Conservation (phyloP, 2,329 filamentous ascomycete genomes). For the Aurifilum marmelostoma region DNA sequence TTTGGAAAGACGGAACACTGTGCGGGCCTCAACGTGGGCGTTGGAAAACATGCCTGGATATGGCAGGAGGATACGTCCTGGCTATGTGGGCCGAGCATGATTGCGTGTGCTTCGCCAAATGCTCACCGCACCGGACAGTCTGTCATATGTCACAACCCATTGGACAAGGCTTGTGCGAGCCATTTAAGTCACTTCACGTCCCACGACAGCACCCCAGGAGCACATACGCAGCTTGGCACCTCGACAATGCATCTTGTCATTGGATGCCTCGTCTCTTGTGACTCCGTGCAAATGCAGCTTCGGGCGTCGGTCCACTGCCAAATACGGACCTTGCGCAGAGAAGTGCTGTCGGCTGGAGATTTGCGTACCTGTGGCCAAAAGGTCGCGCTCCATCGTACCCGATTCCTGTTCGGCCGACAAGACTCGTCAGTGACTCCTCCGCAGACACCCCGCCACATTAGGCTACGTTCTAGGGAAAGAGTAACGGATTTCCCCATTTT, state of each 20-base stretch:
- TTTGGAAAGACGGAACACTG: not conserved
- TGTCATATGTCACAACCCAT: not conserved
- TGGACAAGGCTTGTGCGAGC: not conserved
- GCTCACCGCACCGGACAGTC: not conserved
- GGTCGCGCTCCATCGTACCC: not conserved
- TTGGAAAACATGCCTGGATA: not conserved
- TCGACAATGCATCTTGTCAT: not conserved
- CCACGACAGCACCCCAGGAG: not conserved
- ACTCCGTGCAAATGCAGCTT: not conserved
- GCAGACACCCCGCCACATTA: not conserved
- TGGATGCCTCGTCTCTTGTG: not conserved
- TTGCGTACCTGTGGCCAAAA: not conserved
- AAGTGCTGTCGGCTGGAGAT: not conserved
- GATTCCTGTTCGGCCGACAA: not conserved
- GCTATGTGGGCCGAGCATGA: not conserved
- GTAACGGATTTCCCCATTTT: not conserved
- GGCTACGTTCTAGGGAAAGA: no score
- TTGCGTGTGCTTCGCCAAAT: not conserved
- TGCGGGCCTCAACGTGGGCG: not conserved
- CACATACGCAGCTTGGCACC: not conserved
- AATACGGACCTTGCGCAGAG: not conserved
- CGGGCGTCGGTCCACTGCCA: constrained; percentile 13
- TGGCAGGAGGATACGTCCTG: not conserved
- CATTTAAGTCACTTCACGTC: not conserved
- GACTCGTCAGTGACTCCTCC: not conserved